Conservation (phyloP, 2,329 filamentous ascomycete species). For the Phyllosticta ampelicida region DNA sequence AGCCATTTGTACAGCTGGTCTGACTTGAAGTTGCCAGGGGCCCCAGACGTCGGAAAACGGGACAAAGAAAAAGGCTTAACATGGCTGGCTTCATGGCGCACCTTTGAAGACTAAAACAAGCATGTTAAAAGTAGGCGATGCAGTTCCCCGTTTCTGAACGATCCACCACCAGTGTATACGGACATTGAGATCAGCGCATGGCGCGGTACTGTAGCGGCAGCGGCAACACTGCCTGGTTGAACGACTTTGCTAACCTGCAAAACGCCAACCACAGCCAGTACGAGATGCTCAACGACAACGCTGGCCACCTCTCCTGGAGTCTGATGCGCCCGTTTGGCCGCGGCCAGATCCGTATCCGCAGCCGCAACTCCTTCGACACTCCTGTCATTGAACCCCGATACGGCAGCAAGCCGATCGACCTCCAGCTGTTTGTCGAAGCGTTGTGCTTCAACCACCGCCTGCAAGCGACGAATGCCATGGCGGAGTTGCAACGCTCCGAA, state of each 20-base stretch:
- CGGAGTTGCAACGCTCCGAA: constrained; percentile 17
- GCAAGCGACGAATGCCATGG: constrained; percentile 11
- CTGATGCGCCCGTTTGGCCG: constrained; percentile 17
- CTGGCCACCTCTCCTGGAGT: not conserved
- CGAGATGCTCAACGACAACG: constrained; percentile 11
- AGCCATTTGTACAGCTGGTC: not conserved
- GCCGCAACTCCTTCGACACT: constrained; percentile 3
- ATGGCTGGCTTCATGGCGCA: not conserved
- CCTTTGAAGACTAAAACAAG: not conserved
- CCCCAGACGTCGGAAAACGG: not conserved
- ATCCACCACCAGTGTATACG: not conserved
- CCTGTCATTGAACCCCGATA: constrained; percentile 9
- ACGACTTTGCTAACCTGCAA: not conserved
- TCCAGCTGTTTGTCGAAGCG: constrained; percentile 16
- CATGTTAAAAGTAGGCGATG: not conserved
- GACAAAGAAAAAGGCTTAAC: not conserved
- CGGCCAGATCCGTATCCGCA: constrained; percentile 16
- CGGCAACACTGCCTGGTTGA: not conserved
- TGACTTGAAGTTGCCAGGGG: not conserved
- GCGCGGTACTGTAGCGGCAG: not conserved
- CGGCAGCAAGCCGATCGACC: constrained; percentile 18
- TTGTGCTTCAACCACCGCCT: constrained; percentile 16
- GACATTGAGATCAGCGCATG: not conserved
- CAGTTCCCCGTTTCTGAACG: not conserved
- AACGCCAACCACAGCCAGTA: constrained; percentile 4